Percentiles rank a stretch among this genome's conserved stretches.
phyloP scores from a whole-genome alignment of 768 basidiomycete species.

The Amanita polypyramis region DNA sequence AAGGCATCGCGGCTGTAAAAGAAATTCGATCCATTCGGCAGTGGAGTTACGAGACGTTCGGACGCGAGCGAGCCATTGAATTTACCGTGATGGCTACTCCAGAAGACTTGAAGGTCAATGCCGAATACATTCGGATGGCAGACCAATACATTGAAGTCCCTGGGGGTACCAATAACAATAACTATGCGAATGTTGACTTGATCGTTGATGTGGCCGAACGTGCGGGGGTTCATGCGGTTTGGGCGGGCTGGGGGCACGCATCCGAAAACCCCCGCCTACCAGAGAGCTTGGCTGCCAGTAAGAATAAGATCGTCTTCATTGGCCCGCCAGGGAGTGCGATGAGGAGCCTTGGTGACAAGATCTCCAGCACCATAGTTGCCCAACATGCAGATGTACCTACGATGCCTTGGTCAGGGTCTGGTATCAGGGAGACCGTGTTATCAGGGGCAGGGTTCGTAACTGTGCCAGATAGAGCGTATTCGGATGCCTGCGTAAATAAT shows the following conservation, averaged over 20 bases:
- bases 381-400: constrained; percentile 95
- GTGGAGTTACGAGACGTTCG: constrained; percentile 99
- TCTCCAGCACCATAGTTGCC: constrained; percentile 98
- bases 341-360: constrained; percentile 98
- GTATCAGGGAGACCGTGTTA: constrained; percentile 78
- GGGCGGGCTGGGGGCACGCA: constrained; percentile 99
- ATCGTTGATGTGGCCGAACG: constrained; percentile 98
- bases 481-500: constrained; percentile 74
- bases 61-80: constrained; percentile 89
- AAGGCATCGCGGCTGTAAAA: constrained; percentile 97
- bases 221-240: constrained; percentile 95
- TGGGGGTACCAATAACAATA: constrained; percentile 97
- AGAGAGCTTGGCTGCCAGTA: constrained; percentile 83
- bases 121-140: constrained; percentile 99
- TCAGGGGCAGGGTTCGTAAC: constrained; percentile 85
- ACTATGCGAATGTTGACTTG: constrained; percentile 98
- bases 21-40: constrained; percentile 98
- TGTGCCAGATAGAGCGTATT: constrained; percentile 87
- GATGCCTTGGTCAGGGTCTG: constrained; percentile 98
- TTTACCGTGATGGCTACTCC: constrained; percentile 99
- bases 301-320: constrained; percentile 97
- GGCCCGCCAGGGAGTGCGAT: constrained; percentile 98
- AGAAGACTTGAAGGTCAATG: constrained; percentile 96
- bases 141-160: constrained; percentile 99
- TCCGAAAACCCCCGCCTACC: constrained; percentile 97